Conservation (phyloP, 306 rosid species). For the Trichosanthes truncata region DNA sequence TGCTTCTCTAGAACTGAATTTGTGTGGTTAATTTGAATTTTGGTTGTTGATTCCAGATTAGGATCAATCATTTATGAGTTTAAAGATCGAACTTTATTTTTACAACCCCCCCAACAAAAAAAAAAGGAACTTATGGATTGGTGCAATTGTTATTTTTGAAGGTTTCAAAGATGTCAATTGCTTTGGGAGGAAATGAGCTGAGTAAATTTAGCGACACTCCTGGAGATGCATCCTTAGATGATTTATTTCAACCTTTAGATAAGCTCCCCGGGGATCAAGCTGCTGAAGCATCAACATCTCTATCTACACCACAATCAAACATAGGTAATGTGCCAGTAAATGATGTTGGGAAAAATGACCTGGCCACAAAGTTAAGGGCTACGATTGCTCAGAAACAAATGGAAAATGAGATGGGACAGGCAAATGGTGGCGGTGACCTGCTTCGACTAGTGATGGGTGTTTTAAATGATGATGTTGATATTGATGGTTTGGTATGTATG, state of each 20-base stretch:
- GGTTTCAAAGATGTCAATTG: slow-evolving; percentile 53
- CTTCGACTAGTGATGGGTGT: slow-evolving; percentile 81
- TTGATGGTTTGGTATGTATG: slow-evolving; percentile 79
- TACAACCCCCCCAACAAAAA: background rate
- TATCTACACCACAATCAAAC: slow-evolving; percentile 43
- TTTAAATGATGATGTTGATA: slow-evolving; percentile 75
- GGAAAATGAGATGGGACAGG: slow-evolving; percentile 76
- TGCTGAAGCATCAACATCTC: slow-evolving; percentile 73
- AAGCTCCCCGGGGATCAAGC: slow-evolving; percentile 51
- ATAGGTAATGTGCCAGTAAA: slow-evolving; percentile 37
- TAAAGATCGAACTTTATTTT: background rate
- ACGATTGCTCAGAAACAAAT: slow-evolving; percentile 89
- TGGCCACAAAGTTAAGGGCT: slow-evolving; percentile 90
- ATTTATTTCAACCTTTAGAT: slow-evolving; percentile 77
- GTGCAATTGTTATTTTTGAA: slow-evolving; percentile 33
- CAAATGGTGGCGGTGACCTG: slow-evolving; percentile 70
- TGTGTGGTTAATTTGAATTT: background rate
- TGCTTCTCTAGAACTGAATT: background rate
- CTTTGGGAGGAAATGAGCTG: slow-evolving; percentile 65
- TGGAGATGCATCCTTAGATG: slow-evolving; percentile 95
- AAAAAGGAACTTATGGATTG: slow-evolving; percentile 18
- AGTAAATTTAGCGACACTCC: slow-evolving; percentile 98
- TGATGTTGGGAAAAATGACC: slow-evolving; percentile 73
- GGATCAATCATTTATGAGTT: background rate
- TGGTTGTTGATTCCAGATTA: background rate